Evolutionary conservation across 371 early-diverging fungal genomes (phyloP), one percentile per base, ranked within the genome.

Genomic region (Rhizopus stolonifer): DNA sequence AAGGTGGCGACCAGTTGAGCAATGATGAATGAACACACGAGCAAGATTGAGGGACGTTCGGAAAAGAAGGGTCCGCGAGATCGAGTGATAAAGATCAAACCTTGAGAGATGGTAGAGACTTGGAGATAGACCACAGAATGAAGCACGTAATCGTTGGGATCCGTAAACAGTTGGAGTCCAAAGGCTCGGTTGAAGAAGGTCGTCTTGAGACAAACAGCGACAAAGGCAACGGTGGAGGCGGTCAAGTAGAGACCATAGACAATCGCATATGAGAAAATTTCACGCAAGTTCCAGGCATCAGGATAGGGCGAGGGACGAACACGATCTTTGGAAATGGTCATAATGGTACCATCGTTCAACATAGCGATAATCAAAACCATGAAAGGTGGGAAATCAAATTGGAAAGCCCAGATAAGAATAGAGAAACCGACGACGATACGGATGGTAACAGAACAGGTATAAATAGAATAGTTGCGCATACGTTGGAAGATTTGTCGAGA

Each of bases 401-500:
- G 61, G 74, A 74, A 81, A 38, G 79, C 77, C 58, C 71, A 81
- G 62, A 65, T 63, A 58, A 81, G 74, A 26, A 81, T 63, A 11
- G 82, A 67, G 63, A 81, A 81, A 60, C 79, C 77, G 46, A 77
- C 74, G 39, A 81, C 82, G 54, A 81, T 71, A 76, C 81, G 81
- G 46, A 81, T 77, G 46, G 81, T 81, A 49, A 81, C 77, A 10
- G 81, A 81, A 72, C 81, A 81, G 26, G 81, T 78, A 54, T 81
- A 81, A 54, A 78, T 78, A 46, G 81, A 70, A 57, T 81, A 81
- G 49, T 73, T 68, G 48, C 70, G 73, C 84, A 86, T 86, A 60
- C 86, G 86, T 60, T 86, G 83, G 78, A 86, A 86, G 61, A 86
- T 83, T 65, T 79, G 81, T 49, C 86, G 78, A 21, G 84, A 79